phyloP scores from a whole-genome alignment of 148 eudicot genomes.

The Silene conica region DNA sequence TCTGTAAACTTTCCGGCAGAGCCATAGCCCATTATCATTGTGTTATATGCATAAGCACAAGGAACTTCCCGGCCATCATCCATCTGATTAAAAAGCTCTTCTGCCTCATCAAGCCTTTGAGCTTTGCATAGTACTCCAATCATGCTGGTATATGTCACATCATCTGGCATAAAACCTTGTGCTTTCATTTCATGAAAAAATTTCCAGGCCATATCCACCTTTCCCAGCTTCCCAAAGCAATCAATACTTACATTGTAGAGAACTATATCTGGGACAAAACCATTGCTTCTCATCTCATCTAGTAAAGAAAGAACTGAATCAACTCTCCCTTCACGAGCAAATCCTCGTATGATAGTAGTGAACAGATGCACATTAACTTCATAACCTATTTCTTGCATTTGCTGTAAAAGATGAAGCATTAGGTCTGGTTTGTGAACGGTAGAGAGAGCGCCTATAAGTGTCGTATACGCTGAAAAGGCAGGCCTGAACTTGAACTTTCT shows the following conservation, averaged over 20 bases:
- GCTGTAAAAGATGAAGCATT: constrained; percentile 70
- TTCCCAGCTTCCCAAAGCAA: constrained; percentile 89
- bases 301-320: constrained; percentile 83
- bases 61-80: constrained; percentile 67
- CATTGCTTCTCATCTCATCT: constrained; percentile 82
- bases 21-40: constrained; percentile 98
- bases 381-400: constrained; percentile 94
- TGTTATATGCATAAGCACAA: constrained; percentile 97
- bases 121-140: constrained; percentile 81
- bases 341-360: constrained; percentile 74
- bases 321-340: constrained; percentile 74
- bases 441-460: constrained; percentile 79
- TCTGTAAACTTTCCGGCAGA: constrained; percentile 76
- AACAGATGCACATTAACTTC: constrained; percentile 80
- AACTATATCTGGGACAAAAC: constrained; percentile 68
- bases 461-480: constrained; percentile 87
- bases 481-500: constrained; percentile 85
- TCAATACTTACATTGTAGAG: constrained; percentile 92
- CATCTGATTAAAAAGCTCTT: constrained; percentile 81
- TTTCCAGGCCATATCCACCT: constrained; percentile 98
- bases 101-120: constrained; percentile 72
- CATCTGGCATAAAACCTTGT: constrained; percentile 77
- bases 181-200: constrained; percentile 86
- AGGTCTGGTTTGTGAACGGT: constrained; percentile 54
- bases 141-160: constrained; percentile 91